These are phyloP conservation scores for Ettlia oleoabundans DNA, from an alignment of 139 green algal species.

Conservation along the genomic window DNA sequence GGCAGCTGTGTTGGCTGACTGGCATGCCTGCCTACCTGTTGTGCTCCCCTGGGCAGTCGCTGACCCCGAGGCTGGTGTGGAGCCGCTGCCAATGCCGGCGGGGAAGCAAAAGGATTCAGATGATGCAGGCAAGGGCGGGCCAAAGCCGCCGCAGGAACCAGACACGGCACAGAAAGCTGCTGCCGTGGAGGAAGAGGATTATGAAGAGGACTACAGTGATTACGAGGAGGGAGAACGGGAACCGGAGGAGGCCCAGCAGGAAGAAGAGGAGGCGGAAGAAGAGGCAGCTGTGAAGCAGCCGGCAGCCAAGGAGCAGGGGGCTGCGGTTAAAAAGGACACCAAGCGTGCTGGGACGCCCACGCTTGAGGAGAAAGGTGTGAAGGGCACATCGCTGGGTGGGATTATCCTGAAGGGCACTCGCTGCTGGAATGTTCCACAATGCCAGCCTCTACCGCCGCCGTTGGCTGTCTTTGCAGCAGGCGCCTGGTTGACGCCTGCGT, in stretches of 20 bases:
- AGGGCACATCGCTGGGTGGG: no score
- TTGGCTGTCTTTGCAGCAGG: background rate
- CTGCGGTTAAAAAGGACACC: background rate
- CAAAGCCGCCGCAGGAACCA: background rate
- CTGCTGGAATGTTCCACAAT: no score
- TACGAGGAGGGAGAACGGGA: background rate
- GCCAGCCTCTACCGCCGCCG: no score
- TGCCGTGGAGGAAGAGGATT: background rate
- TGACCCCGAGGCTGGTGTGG: constrained; percentile 6
- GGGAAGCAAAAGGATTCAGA: background rate
- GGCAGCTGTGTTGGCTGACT: no score
- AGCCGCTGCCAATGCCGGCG: background rate
- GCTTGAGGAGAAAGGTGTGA: no score
- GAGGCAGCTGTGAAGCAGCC: background rate
- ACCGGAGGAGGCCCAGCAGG: background rate
- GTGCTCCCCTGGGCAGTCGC: constrained; percentile 2
- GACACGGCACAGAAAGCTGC: background rate
- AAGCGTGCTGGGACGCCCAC: no score
- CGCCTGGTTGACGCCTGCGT: background rate
- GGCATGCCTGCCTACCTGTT: no score
- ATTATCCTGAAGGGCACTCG: no score
- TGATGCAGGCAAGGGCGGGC: background rate
- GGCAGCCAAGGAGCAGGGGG: background rate
- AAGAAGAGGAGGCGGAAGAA: no score
- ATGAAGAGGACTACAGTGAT: background rate